These are phyloP conservation scores for Jatropha multifida DNA, from an alignment of 441 rosid species.

Conservation along the genomic window DNA sequence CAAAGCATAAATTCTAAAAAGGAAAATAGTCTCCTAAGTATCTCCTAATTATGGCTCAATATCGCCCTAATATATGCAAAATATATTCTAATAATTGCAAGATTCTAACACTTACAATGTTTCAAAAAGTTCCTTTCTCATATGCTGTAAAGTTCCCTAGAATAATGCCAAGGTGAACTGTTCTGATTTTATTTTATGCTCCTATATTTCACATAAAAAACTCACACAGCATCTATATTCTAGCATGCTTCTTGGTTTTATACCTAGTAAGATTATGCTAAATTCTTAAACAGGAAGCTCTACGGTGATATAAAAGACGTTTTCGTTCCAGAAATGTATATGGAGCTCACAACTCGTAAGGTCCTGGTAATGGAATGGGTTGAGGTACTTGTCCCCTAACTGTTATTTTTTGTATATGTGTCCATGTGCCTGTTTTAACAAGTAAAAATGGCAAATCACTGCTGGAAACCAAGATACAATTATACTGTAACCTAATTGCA, in stretches of 20 bases:
- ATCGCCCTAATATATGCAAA: too few relatives aligned
- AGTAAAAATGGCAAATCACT: background rate
- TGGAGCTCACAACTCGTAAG: slow-evolving; percentile 75
- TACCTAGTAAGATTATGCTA: slow-evolving; percentile 1
- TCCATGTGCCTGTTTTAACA: background rate
- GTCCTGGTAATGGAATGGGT: slow-evolving; percentile 98
- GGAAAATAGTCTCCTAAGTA: too few relatives aligned
- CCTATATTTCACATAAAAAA: background rate
- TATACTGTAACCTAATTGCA: background rate
- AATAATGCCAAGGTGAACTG: background rate
- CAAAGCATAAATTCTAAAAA: too few relatives aligned
- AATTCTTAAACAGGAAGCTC: slow-evolving; percentile 54
- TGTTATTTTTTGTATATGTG: background rate
- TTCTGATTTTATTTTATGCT: background rate
- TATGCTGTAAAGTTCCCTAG: background rate
- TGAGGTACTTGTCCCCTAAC: slow-evolving; percentile 55
- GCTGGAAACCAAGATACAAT: background rate
- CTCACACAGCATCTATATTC: background rate
- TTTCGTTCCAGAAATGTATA: slow-evolving; percentile 78
- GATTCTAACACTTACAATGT: background rate
- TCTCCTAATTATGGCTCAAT: too few relatives aligned
- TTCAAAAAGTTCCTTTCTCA: background rate
- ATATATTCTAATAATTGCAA: too few relatives aligned
- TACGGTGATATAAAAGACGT: slow-evolving; percentile 83
- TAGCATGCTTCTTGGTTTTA: background rate